phyloP scores from a whole-genome alignment of 148 eudicot species.

The Drosera capensis region DNA sequence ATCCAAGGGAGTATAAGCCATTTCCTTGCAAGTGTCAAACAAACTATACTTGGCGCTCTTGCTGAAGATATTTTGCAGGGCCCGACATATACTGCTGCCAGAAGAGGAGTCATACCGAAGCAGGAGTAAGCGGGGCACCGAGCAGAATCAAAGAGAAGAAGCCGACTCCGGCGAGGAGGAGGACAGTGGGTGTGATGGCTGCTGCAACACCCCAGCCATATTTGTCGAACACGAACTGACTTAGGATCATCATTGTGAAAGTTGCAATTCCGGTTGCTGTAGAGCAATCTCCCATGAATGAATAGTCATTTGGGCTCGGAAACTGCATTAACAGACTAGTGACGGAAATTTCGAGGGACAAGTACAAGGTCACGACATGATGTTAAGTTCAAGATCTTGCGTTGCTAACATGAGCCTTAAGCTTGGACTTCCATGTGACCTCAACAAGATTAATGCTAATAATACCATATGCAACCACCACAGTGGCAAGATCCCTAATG shows the following conservation, averaged over 20 bases:
- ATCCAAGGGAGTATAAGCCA: conserved; percentile 98
- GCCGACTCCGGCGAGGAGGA: conserved; percentile 79
- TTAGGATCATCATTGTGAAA: conserved; percentile 86
- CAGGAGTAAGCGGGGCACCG: conserved; percentile 64
- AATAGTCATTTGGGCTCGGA: conserved; percentile 93
- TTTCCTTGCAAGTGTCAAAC: conserved; percentile 98
- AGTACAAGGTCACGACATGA: neutral
- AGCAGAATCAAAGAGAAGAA: conserved; percentile 87
- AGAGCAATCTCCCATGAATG: conserved; percentile 99
- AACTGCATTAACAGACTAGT: conserved; percentile 27
- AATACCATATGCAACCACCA: conserved; percentile 96
- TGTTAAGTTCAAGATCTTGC: neutral
- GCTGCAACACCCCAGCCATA: conserved; percentile 99
- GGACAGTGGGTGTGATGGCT: conserved; percentile 84
- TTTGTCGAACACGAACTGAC: conserved; percentile 88
- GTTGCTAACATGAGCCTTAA: conserved; percentile 81
- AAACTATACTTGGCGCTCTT: conserved; percentile 98
- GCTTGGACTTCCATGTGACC: conserved; percentile 99
- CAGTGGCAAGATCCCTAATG: conserved; percentile 85
- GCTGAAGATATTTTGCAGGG: conserved; percentile 95
- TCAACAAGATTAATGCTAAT: conserved; percentile 94
- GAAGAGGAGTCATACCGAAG: conserved; percentile 85
- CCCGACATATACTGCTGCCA: conserved; percentile 98
- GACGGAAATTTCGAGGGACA: neutral
- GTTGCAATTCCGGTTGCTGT: conserved; percentile 94